Evolutionary conservation across 2,329 filamentous ascomycete genomes (phyloP), one percentile per base, ranked within the genome.

Genomic region (Penicillium fuscoglaucum): DNA sequence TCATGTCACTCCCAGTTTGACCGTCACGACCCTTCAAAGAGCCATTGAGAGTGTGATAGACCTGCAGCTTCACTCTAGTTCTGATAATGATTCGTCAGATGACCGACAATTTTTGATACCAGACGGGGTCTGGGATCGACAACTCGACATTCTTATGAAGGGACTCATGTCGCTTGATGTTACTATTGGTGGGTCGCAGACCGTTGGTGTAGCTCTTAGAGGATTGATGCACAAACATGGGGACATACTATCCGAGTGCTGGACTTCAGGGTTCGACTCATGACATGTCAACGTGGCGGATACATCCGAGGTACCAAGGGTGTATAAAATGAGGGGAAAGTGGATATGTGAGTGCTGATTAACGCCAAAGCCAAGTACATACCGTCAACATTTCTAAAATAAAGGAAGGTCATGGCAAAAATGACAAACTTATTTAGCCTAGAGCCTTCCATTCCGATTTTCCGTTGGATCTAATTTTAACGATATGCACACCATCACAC

Each of bases 131-230:
- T 62, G 61, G 58, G 31, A 60, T 17, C 45, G 21, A 6, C 61
- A 61, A 17, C 53, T 69, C 12, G 64, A 64, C n/a, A 40, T 51
- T 10, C 48, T 69, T 1, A 58, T 66, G 57, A 68, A 69, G 41
- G 66, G 58, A 6, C 61, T 67, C n/a, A 28, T 63, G 9, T 66
- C 66, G 3, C 59, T 69, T 13, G 58, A 63, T 13, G 64, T 61
- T 15, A 68, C 67, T 0, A 55, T 69, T 33, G 65, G 66, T 13
- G 66, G 67, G 31, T 66, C 65, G 15, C 62, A 66, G 19, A 61
- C 57, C 4, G 52, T 52, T 7, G 48, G 41, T 2, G n/a, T 54
- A 9, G 58, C 59, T 3, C 44, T 67, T 12, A 41, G 44, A 37
- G 43, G 13, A 3, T 33, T 68, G 24, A 61, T 68, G 59, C 47